These are phyloP conservation scores for Camillea tinctor DNA, from an alignment of 2,329 filamentous ascomycete species.

Conservation along the genomic window DNA sequence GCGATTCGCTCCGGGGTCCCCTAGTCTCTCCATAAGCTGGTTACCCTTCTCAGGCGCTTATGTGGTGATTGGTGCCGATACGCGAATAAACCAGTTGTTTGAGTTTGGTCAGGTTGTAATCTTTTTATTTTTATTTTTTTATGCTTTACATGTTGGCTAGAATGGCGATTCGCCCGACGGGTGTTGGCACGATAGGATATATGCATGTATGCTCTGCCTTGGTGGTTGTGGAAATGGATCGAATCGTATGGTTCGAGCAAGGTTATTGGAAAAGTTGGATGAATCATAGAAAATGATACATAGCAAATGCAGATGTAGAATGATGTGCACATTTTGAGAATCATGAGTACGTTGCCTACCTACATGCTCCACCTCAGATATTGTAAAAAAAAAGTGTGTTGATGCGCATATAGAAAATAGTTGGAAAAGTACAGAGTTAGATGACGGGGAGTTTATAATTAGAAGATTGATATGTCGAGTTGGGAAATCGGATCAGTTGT, in stretches of 20 bases:
- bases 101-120: not conserved
- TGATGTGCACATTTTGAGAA: not conserved
- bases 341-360: too few species aligned
- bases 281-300: not conserved
- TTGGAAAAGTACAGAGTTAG: too few species aligned
- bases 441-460: too few species aligned
- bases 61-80: not conserved
- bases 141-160: too few species aligned
- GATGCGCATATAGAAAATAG: too few species aligned
- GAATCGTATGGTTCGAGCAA: not conserved
- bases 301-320: not conserved
- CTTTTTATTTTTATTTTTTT: too few species aligned
- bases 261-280: not conserved
- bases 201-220: not conserved
- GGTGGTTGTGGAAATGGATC: not conserved
- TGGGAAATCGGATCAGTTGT: too few species aligned
- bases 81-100: not conserved
- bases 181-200: not conserved
- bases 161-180: not conserved
- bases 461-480: too few species aligned
- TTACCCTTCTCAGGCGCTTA: not conserved
- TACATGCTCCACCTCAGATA: too few species aligned
- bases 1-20: not conserved
- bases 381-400: too few species aligned
- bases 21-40: not conserved